Percentiles rank a stretch among this genome's conserved stretches.
phyloP scores from a whole-genome alignment of 345 rosid genomes.

The Lepidium africanum region DNA sequence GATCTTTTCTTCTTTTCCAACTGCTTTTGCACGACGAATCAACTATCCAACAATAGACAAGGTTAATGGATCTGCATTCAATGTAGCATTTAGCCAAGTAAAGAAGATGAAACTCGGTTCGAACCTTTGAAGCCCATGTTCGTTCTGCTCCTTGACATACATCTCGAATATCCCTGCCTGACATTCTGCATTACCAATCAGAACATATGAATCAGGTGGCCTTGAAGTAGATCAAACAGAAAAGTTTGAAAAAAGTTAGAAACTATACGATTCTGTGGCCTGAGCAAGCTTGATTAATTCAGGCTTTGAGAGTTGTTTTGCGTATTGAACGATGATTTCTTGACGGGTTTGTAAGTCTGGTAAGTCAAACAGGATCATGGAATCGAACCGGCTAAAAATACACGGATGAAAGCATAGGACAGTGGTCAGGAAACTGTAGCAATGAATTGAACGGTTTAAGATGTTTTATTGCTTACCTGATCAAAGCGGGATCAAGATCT shows the following conservation, averaged over 20 bases:
- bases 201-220: neutral
- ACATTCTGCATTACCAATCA: conserved; percentile 48
- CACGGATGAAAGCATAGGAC: neutral
- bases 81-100: neutral
- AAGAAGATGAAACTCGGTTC: neutral
- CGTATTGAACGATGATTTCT: conserved; percentile 73
- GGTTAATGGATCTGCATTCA: neutral
- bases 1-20: conserved; percentile 24
- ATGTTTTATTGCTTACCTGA: conserved; percentile 42
- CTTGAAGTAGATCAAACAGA: neutral
- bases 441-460: neutral
- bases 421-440: conserved; percentile 5
- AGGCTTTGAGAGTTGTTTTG: conserved; percentile 65
- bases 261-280: conserved; percentile 52
- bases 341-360: conserved; percentile 66
- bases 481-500: conserved; percentile 91
- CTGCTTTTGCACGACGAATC: conserved; percentile 53
- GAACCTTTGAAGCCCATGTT: conserved; percentile 87
- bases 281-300: conserved; percentile 65
- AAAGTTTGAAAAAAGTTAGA: neutral
- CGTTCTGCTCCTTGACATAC: conserved; percentile 94
- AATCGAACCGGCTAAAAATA: conserved; percentile 72
- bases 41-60: conserved; percentile 33
- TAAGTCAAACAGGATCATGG: conserved; percentile 66
- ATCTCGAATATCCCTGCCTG: conserved; percentile 85